These are phyloP conservation scores for Arctostaphylos glauca DNA, from an alignment of 148 eudicot genomes.

Conservation along the genomic window DNA sequence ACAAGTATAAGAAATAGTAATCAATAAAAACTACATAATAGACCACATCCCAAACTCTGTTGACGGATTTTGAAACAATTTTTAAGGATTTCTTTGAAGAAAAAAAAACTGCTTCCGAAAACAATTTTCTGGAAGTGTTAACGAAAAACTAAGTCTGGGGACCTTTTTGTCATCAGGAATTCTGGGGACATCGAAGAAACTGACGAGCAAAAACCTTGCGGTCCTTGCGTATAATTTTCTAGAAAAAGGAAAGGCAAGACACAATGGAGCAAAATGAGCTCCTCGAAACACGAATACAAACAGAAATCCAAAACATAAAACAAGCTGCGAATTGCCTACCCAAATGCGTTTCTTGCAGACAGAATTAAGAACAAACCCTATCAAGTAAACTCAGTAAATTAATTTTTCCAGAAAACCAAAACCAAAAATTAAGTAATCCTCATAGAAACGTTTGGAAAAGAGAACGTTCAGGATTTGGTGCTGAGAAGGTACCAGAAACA, in stretches of 20 bases:
- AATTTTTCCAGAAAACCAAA: neutral
- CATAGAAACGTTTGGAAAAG: neutral
- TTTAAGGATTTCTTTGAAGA: neutral
- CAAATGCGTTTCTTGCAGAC: neutral
- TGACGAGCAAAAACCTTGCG: neutral
- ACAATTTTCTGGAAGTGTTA: neutral
- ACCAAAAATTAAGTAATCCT: neutral
- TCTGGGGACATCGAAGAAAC: neutral
- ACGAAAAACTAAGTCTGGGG: neutral
- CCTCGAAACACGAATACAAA: no score
- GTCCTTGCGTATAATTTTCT: neutral
- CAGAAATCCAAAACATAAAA: neutral
- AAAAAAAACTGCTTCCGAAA: neutral
- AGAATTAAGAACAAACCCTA: neutral
- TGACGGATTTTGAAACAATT: neutral
- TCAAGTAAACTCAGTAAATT: neutral
- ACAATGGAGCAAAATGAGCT: no score
- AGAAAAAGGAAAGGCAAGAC: neutral
- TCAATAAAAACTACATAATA: neutral
- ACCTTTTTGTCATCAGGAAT: neutral
- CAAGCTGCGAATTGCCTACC: neutral
- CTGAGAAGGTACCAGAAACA: constrained; percentile 20
- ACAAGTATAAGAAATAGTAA: neutral
- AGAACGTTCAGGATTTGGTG: neutral
- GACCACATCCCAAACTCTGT: neutral